A percentile compares a stretch with the other conserved stretches of the same genome.
These are phyloP conservation scores for Triglochin maritima DNA, from an alignment of 106 monocot genomes.

Conservation along the genomic window DNA sequence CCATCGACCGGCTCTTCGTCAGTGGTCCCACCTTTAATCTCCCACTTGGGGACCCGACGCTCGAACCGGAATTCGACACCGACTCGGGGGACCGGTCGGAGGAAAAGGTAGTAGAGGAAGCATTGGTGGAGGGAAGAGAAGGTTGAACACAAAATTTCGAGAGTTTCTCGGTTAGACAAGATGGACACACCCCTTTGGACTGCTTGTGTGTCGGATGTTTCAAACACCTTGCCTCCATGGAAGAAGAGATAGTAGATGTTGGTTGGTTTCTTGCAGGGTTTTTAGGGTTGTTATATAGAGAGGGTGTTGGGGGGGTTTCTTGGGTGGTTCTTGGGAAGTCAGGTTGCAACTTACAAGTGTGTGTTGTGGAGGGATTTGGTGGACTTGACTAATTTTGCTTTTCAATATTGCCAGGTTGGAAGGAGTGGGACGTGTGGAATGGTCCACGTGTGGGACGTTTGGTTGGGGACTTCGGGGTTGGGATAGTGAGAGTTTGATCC, in stretches of 20 bases:
- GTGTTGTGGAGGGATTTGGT: too few species aligned
- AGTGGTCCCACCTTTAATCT: background rate
- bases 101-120: background rate
- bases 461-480: too few species aligned
- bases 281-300: too few species aligned
- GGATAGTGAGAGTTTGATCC: too few species aligned
- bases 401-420: too few species aligned
- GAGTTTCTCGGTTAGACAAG: conserved; percentile 3
- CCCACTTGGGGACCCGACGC: background rate
- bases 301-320: too few species aligned
- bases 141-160: background rate
- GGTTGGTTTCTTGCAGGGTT: too few species aligned
- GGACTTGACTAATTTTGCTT: too few species aligned
- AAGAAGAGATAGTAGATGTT: background rate
- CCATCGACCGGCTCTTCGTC: conserved; percentile 4
- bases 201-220: conserved; percentile 6
- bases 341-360: too few species aligned
- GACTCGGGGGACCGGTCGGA: background rate
- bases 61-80: background rate
- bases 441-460: too few species aligned
- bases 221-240: conserved; percentile 1
- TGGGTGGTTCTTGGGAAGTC: too few species aligned
- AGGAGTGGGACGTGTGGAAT: too few species aligned
- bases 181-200: conserved; percentile 11
- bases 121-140: background rate